Percentiles rank a stretch among this genome's conserved stretches.
Conservation (phyloP, 768 basidiomycete genomes). For the Serendipita sp. region DNA sequence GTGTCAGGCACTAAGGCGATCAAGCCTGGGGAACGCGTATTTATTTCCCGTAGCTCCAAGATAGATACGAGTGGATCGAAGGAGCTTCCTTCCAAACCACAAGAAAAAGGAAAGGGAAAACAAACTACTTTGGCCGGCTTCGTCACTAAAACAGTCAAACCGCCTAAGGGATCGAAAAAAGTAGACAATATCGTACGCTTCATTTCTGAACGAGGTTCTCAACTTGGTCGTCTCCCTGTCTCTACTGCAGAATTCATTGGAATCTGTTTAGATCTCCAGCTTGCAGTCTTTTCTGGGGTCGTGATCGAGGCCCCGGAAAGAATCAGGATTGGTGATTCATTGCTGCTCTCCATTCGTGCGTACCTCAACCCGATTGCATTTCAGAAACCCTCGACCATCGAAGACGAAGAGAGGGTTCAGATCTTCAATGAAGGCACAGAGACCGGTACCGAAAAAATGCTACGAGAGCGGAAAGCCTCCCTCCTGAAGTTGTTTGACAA, state of each 20-base stretch:
- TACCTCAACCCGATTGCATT: background rate
- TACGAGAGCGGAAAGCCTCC: slow-evolving; percentile 65
- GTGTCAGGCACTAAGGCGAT: background rate
- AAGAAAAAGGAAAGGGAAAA: background rate
- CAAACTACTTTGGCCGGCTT: background rate
- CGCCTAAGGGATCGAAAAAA: slow-evolving; percentile 13
- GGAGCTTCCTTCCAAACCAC: background rate
- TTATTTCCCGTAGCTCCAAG: background rate
- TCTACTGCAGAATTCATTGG: background rate
- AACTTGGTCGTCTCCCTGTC: slow-evolving; percentile 1
- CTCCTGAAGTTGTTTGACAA: slow-evolving; percentile 57
- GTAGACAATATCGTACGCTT: background rate
- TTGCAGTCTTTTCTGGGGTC: background rate
- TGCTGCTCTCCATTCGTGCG: background rate
- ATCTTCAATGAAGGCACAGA: slow-evolving; percentile 67
- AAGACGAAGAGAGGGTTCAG: slow-evolving; percentile 18
- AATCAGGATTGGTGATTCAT: slow-evolving; percentile 7
- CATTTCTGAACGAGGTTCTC: background rate
- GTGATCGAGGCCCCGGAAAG: background rate
- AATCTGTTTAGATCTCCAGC: background rate
- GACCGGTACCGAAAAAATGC: slow-evolving; percentile 56
- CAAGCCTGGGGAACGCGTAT: background rate
- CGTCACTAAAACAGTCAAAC: background rate
- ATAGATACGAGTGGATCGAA: background rate
- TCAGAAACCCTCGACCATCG: background rate